Evolutionary conservation across 179 eudicot genomes (phyloP).

Genomic region (Sideroxylon spinosum): DNA sequence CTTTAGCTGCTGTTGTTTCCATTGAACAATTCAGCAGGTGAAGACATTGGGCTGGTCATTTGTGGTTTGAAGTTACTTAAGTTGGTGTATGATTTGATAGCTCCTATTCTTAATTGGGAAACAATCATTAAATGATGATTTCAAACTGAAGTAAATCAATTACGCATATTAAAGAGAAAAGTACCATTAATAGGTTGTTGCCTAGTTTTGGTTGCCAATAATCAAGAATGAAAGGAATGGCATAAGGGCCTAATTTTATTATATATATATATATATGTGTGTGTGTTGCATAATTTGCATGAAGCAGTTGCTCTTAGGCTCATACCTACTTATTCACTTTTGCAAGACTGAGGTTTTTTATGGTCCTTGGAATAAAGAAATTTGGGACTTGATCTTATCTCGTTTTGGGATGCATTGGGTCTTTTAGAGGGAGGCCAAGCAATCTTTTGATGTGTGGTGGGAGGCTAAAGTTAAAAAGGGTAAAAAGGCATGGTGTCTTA

Average conservation of each 20-base stretch:
- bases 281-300: not conserved
- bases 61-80: constrained; percentile 3
- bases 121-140: not conserved
- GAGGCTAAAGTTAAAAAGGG: no score
- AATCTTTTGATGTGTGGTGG: no score
- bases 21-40: constrained; percentile 92
- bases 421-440: no score
- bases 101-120: not conserved
- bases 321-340: not conserved
- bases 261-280: no score
- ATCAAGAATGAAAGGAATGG: not conserved
- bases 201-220: constrained; percentile 3
- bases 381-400: no score
- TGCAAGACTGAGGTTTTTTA: not conserved
- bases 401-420: no score
- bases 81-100: not conserved
- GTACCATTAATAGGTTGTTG: not conserved
- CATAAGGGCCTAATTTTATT: not conserved
- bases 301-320: not conserved
- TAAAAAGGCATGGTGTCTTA: no score
- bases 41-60: not conserved
- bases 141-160: not conserved
- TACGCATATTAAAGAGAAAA: not conserved
- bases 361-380: not conserved
- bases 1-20: constrained; percentile 69